Evolutionary conservation across 768 basidiomycete species (phyloP), one percentile per base, ranked within the genome.

Genomic region (Podaxis mareebaensis): DNA sequence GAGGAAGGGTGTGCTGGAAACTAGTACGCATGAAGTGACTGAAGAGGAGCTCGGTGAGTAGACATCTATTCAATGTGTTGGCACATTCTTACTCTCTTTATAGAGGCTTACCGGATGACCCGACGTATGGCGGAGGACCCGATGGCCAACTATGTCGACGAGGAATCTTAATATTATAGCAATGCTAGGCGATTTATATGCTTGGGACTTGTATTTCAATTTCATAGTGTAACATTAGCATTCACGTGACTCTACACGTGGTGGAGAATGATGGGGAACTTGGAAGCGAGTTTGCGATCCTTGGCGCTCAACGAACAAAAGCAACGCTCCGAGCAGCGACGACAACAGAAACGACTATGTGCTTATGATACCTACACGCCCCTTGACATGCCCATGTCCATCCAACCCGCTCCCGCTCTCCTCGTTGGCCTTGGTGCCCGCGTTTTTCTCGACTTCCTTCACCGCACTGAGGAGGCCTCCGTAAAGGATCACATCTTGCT

Each of bases 31-130:
- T 72, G 95, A 96, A 54, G 91, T 97, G 38, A 90, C 94, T 8
- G 94, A 96, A 75, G 95, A 95, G 72, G 84, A 93, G 67, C 83
- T 93, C 36, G 91, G 91, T 91, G 71, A 64, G 86, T 78, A 12
- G 58, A 26, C 5, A 30, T 52, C 26, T 26, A 3, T 63, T 28
- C 36, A 46, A 1, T 58, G 57, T 40, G 58, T 42, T 48, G 51
- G 17, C 7, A 54, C 61, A 53, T 65, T 3, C 55, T 69, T 54
- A 62, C 53, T 59, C 12, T 64, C 26, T 26, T 51, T 67, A 65
- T 79, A 93, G 94, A 97, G 89, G 92, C 91, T n/a, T 97, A 96
- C 75, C 85, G 95, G 63, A 88, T 94, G 85, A 84, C 83, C 67
- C 84, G 85, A 57, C 83, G 85, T 1, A 85, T 88, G 76, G 78